A percentile compares a stretch with the other conserved stretches of the same genome.
These are phyloP conservation scores for Metschnikowia aberdeeniae DNA, from an alignment of 805 yeast genomes.

Conservation along the genomic window DNA sequence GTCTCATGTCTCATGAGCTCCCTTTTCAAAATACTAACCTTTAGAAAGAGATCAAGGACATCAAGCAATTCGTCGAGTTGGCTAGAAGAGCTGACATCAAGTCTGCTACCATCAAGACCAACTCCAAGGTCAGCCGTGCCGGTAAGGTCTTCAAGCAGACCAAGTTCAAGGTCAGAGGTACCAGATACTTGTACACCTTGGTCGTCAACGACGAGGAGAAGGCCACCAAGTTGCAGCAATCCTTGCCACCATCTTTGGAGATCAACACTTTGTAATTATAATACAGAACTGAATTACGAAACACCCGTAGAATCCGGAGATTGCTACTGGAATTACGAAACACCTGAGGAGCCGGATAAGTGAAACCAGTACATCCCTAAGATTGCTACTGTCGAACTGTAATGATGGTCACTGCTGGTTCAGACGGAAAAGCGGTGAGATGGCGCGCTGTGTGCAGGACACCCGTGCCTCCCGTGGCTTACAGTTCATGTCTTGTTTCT, in stretches of 20 bases:
- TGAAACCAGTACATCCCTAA: too few species aligned
- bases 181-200: constrained; percentile 91
- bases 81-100: constrained; percentile 94
- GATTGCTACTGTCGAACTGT: too few species aligned
- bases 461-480: too few species aligned
- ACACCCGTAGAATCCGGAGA: not conserved
- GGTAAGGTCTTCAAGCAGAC: constrained; percentile 89
- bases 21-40: constrained; percentile 13
- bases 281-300: constrained; percentile 2
- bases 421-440: too few species aligned
- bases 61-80: constrained; percentile 95
- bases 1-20: not conserved
- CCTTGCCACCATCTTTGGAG: constrained; percentile 91
- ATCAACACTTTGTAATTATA: constrained; percentile 47
- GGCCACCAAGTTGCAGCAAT: constrained; percentile 96
- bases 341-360: too few species aligned
- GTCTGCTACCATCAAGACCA: constrained; percentile 91
- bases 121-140: constrained; percentile 73
- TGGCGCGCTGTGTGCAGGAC: too few species aligned
- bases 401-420: too few species aligned
- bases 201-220: constrained; percentile 92
- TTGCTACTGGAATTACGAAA: too few species aligned
- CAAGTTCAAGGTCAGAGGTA: constrained; percentile 98
- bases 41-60: constrained; percentile 82
- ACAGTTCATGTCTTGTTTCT: not conserved